Evolutionary conservation across 192 early-diverging fungal species (phyloP).

Genomic region (Chytriomyces sp.): DNA sequence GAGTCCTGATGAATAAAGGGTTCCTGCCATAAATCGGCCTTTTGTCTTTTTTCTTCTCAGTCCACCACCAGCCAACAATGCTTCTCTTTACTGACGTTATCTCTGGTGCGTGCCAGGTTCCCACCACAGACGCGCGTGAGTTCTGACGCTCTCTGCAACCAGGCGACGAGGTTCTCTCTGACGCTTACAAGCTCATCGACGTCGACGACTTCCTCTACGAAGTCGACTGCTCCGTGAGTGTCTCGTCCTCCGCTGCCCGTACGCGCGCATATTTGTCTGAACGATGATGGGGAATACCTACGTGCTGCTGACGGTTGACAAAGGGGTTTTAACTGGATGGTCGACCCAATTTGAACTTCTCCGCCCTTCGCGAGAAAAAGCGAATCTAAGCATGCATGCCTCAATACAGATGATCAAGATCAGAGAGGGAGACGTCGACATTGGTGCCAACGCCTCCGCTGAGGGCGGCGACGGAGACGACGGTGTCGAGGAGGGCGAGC

Average conservation of each 20-base stretch:
- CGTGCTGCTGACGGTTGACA: background rate
- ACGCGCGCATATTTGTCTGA: background rate
- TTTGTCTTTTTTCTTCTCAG: conserved; percentile 25
- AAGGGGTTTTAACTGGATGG: conserved; percentile 9
- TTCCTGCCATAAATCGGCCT: too few relatives aligned
- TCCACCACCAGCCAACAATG: conserved; percentile 30
- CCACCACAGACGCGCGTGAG: background rate
- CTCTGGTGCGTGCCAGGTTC: conserved; percentile 38
- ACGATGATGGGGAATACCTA: too few relatives aligned
- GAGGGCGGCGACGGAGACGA: conserved; percentile 66
- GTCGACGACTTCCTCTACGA: conserved; percentile 69
- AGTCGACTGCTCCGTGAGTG: conserved; percentile 73
- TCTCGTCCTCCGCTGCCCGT: background rate
- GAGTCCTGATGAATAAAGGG: too few relatives aligned
- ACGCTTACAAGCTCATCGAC: conserved; percentile 74
- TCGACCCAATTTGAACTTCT: background rate
- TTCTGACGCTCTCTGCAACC: background rate
- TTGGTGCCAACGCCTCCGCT: conserved; percentile 91
- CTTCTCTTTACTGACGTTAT: conserved; percentile 48
- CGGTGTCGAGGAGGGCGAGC: conserved; percentile 58
- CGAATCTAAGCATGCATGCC: too few relatives aligned
- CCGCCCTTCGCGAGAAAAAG: background rate
- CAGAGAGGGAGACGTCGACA: conserved; percentile 75
- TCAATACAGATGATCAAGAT: conserved; percentile 59
- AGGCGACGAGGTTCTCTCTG: conserved; percentile 91